A percentile compares a stretch with the other conserved stretches of the same genome.
phyloP scores from a whole-genome alignment of 371 early-diverging fungal species.

The Mucor piriformis region DNA sequence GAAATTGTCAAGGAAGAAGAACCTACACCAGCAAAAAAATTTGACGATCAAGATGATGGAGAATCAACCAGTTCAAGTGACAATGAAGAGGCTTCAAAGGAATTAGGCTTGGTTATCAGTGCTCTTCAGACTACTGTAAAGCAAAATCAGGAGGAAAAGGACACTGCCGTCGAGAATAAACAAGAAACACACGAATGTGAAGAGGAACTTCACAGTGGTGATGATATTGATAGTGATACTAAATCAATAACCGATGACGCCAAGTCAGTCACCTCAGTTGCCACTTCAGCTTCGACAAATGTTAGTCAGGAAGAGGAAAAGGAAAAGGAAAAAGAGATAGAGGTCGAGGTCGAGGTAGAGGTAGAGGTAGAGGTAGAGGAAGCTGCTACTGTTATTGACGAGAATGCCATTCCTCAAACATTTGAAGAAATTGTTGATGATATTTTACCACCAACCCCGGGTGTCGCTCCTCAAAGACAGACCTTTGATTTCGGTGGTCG shows the following conservation, averaged over 20 bases:
- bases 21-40: not conserved
- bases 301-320: conserved; percentile 13
- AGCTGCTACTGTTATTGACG: not conserved
- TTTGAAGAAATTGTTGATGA: conserved; percentile 21
- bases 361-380: not conserved
- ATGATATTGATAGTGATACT: conserved; percentile 1
- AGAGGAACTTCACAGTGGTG: conserved; percentile 11
- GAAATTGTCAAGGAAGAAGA: not conserved
- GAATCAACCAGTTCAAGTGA: conserved; percentile 15
- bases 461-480: conserved; percentile 26
- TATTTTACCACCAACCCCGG: conserved; percentile 34
- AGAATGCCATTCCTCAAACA: not conserved
- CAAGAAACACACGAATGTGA: not conserved
- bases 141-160: conserved; percentile 19
- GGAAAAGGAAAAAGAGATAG: too few relatives aligned
- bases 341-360: too few relatives aligned
- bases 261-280: conserved; percentile 6
- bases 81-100: conserved; percentile 7
- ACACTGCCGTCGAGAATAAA: not conserved
- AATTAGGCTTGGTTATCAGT: conserved; percentile 25
- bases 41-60: conserved; percentile 7
- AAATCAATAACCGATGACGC: conserved; percentile 15
- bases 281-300: conserved; percentile 5
- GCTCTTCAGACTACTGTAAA: conserved; percentile 25
- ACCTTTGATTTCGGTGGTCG: conserved; percentile 17